Percentiles rank a stretch among this genome's conserved stretches.
These are phyloP conservation scores for Taphrina sp. DNA, from an alignment of 1,139 yeast species.

Conservation along the genomic window DNA sequence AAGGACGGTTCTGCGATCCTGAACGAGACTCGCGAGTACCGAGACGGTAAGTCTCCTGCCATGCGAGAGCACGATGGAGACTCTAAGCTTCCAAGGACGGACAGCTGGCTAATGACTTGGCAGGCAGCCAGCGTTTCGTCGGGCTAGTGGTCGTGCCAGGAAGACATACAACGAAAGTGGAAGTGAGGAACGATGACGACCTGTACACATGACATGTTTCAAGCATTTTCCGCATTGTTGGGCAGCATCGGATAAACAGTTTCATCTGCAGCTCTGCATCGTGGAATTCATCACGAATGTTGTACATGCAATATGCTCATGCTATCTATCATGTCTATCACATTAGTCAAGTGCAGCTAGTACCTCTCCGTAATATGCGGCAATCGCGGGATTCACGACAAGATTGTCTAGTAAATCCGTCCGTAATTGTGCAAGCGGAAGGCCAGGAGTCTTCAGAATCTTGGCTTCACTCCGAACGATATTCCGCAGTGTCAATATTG, in stretches of 20 bases:
- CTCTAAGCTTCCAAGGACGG: not conserved
- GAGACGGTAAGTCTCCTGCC: conserved; percentile 6
- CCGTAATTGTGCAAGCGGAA: not conserved
- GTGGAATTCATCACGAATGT: not conserved
- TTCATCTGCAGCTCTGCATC: not conserved
- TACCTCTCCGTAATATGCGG: conserved; percentile 14
- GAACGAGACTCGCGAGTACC: conserved; percentile 13
- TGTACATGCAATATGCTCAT: not conserved
- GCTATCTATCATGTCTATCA: too few species aligned
- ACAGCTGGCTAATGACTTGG: not conserved
- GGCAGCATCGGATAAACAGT: too few species aligned
- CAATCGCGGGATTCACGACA: conserved; percentile 23
- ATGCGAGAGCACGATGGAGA: not conserved
- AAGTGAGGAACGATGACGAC: not conserved
- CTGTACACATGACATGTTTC: not conserved
- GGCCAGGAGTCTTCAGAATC: not conserved
- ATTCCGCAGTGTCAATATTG: conserved; percentile 46
- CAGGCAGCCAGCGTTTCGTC: conserved; percentile 19
- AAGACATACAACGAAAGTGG: conserved; percentile 7
- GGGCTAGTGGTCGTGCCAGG: conserved; percentile 31
- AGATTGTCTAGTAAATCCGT: conserved; percentile 5
- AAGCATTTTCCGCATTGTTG: too few species aligned
- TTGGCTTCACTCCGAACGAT: conserved; percentile 15
- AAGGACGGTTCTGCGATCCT: conserved; percentile 23
- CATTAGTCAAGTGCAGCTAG: too few species aligned